Evolutionary conservation across 2,329 filamentous ascomycete genomes (phyloP), one percentile per base, ranked within the genome.

Genomic region (Rhexocercosporidium sp.): DNA sequence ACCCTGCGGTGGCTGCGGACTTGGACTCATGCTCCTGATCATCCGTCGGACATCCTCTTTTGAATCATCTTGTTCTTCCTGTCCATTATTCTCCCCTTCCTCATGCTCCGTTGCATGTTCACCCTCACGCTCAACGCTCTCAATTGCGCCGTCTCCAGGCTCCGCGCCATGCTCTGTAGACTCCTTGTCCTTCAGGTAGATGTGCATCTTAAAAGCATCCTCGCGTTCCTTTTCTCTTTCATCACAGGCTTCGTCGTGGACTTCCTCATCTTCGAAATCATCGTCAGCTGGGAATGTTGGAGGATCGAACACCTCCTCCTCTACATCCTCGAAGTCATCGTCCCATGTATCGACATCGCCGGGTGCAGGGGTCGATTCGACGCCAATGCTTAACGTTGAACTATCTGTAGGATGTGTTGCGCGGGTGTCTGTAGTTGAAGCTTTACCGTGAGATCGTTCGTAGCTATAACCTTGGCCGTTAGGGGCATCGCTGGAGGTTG

Each of bases 1-100:
- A 7, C 3, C 12, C 16, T 20, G 12, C 14, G 22, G 20, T 25
- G 54, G 54, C 20, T 57, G n/a, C 34, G 31, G 34, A 39, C 31
- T 57, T 6, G 34, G 54, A 41, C 12, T 57, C 54, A 57, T 41
- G 20, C 54, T 57, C 54, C 54, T 57, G n/a, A 3, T 20, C 29
- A 57, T 27, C 12, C 34, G n/a, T 14, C 20, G 2, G 12, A 14
- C 34, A 16, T 57, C 54, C 12, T 29, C 12, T 12, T 11, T 16
- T 16, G 22, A 0, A 51, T 16, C 20, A 8, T 49, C 46, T 27
- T 14, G 4, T 27, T 31, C 25, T 18, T 53, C 49, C 5, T 31
- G 34, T 7, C 12, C 49, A 14, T 16, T 22, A 16, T 27, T 25
- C n/a, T 56, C 31, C 4, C 2, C 20, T 8, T 11, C 31, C 6